Percentiles rank a stretch among this genome's conserved stretches.
Conservation (phyloP, 2,329 filamentous ascomycete species). For the Cryphonectria japonica region DNA sequence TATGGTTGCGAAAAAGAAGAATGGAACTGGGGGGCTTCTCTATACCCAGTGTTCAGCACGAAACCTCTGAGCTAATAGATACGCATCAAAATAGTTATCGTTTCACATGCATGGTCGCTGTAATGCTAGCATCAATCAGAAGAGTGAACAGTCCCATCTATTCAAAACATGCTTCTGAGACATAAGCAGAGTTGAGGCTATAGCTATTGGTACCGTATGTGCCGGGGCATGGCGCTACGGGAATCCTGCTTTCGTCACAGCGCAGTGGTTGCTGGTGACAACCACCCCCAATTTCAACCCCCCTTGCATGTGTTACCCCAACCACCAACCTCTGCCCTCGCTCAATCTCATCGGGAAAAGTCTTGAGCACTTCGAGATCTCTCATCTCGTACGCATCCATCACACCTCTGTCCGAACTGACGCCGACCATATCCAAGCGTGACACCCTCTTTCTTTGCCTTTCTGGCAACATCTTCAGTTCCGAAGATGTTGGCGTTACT, state of each 20-base stretch:
- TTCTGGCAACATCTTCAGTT: slow-evolving; percentile 7
- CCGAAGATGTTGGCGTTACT: slow-evolving; percentile 23
- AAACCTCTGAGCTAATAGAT: not conserved
- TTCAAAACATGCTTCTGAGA: not conserved
- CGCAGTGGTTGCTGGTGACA: not conserved
- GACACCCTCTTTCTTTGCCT: slow-evolving; percentile 13
- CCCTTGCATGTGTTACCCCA: not conserved
- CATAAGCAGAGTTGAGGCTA: not conserved
- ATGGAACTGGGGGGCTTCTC: slow-evolving; percentile 16
- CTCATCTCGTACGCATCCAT: not conserved
- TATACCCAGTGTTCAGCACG: slow-evolving; percentile 25
- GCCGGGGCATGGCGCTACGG: not conserved
- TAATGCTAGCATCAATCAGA: not conserved
- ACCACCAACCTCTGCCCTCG: not conserved
- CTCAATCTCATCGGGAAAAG: no score
- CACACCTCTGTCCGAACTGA: not conserved
- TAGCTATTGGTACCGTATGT: not conserved
- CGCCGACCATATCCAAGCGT: not conserved
- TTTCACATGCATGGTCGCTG: not conserved
- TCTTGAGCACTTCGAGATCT: not conserved
- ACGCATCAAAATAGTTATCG: not conserved
- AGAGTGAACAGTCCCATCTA: not conserved
- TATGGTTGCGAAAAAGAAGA: slow-evolving; percentile 23
- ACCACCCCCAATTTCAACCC: not conserved
- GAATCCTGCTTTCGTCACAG: not conserved